Evolutionary conservation across 1,284 basidiomycete genomes (phyloP), one percentile per base, ranked within the genome.

Genomic region (Malassezia globosa): DNA sequence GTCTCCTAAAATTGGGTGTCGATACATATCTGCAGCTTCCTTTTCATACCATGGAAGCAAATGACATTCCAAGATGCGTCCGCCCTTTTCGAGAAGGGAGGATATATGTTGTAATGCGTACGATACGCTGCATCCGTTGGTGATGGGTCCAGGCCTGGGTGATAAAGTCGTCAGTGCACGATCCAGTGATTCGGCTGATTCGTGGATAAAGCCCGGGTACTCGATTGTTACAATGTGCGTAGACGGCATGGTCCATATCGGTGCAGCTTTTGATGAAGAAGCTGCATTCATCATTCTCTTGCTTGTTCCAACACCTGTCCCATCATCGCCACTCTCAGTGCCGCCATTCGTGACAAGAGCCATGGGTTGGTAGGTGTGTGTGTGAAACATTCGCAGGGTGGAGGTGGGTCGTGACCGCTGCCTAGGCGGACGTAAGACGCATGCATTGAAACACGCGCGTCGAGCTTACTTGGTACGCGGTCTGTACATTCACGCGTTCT

Each of bases 161-260:
- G 49, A 57, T 26, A 69, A 42, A 2, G 62, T 59, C 2, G 55
- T 50, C 10, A 69, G 55, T 1, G 66, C 66, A 5, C 57, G 48
- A 3, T 59, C 55, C 25, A 69, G 54, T 13, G 60, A 45, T 13
- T 27, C 36, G 19, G 19, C 8, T 21, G 44, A 10, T 40, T 34
- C 4, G 13, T 19, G 6, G 14, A 42, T 21, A 21, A 61, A 47
- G 34, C 62, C 66, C 2, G 66, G 66, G 45, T 66, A 69, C 34
- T 69, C 66, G 46, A 69, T 48, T 21, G 53, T 53, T 37, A 66
- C 37, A 6, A 64, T 46, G 1, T 40, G 25, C 7, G 47, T 54
- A 25, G 51, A 10, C 2, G 66, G 66, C 3, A 69, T 53, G 16
- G 42, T 42, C 34, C 41, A 48, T 10, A 29, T 31, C 1, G 43